Evolutionary conservation across 2,329 filamentous ascomycete genomes (phyloP), one percentile per base, ranked within the genome.

Genomic region (Davidsoniella virescens): DNA sequence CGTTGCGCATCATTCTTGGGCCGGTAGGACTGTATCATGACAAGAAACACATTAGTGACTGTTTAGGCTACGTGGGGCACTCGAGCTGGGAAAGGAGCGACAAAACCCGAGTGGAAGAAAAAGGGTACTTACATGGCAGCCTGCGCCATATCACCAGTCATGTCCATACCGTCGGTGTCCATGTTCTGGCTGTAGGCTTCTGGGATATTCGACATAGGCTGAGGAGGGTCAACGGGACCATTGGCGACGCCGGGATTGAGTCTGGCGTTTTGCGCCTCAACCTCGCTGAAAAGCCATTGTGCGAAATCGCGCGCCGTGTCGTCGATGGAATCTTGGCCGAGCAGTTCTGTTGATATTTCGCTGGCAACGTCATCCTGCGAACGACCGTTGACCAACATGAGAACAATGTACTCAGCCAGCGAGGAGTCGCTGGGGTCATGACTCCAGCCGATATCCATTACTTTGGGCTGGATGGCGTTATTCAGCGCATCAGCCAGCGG

Each of bases 351-450:
- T 1, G 88, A 84, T 12, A 98, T 78, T 63, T 98, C 92, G 41
- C 77, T 71, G 8, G 87, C 84, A 56, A 98, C 90, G 62, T 95
- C 83, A 47, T 88, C 80, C 63, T 94, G 82, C 3, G 84, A 87
- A 66, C 94, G 95, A 59, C 88, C 87, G 67, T 95, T 96, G 55
- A 86, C 86, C 29, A 98, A 76, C 90, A 96, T 95, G 55, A 96
- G 78, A 53, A 96, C 83, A 57, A 98, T 92, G 68, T 96, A 98
- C 68, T 98, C 92, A 53, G 87, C 82, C 53, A 98, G 76, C 37
- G 87, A 85, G 20, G 82, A 81, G 64, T 90, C 87, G 58, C 86
- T 83, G 51, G 68, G 67, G 54, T 82, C 84, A 57, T 82, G 82
- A 26, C 83, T 80, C 90, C 92, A 96, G 59, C 88, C 90, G 57